Evolutionary conservation across 2,329 filamentous ascomycete genomes (phyloP).

Genomic region (Fusarium sterilihyphosum): DNA sequence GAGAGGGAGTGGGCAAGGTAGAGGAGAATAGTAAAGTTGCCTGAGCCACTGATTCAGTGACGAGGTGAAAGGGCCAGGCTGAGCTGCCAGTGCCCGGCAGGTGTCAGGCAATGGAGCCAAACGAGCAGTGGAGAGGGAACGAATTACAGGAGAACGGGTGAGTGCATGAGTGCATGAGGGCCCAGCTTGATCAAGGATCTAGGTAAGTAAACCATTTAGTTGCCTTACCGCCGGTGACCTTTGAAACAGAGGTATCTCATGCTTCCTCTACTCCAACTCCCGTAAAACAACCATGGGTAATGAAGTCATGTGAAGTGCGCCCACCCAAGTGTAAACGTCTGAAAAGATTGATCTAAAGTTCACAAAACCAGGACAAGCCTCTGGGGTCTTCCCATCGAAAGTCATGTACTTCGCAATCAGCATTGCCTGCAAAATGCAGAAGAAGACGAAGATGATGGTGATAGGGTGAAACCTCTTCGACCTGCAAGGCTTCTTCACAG

Average conservation of each 20-base stretch:
- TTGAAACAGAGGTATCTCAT: not conserved
- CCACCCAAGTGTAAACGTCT: constrained; percentile 28
- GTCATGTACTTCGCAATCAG: constrained; percentile 20
- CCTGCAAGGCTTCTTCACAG: not conserved
- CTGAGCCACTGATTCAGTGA: not conserved
- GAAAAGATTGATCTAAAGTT: constrained; percentile 33
- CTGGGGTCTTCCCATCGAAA: not conserved
- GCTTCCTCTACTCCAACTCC: not conserved
- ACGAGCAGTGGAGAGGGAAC: not conserved
- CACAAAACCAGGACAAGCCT: constrained; percentile 27
- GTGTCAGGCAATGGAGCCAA: not conserved
- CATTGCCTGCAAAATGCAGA: constrained; percentile 18
- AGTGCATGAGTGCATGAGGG: not conserved
- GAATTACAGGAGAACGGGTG: not conserved
- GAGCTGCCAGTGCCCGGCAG: not conserved
- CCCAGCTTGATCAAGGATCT: not conserved
- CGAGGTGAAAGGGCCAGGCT: not conserved
- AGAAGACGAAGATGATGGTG: constrained; percentile 4
- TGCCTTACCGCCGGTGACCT: not conserved
- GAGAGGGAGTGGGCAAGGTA: too few species aligned
- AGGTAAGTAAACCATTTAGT: not conserved
- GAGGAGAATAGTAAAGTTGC: not conserved
- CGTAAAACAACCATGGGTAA: constrained; percentile 26
- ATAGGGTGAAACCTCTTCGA: not conserved
- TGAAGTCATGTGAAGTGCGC: constrained; percentile 6